These are phyloP conservation scores for Tolypocladium guangdongense DNA, from an alignment of 2,329 filamentous ascomycete species.

Conservation along the genomic window DNA sequence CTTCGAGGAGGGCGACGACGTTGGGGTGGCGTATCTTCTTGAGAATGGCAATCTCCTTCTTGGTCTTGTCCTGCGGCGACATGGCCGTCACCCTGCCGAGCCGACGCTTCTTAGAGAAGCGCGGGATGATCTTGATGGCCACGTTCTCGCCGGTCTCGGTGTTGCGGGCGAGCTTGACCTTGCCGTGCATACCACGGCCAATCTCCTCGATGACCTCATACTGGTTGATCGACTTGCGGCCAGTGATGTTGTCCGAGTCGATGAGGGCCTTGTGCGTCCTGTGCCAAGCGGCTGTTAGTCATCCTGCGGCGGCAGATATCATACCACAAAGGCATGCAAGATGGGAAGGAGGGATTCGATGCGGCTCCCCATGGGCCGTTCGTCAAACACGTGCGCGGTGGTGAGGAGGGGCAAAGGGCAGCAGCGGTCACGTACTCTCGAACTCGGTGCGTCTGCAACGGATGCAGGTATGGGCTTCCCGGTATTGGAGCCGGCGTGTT, in stretches of 20 bases:
- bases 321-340: background rate
- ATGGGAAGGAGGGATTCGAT: background rate
- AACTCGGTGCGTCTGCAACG: conserved; percentile 61
- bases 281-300: background rate
- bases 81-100: conserved; percentile 68
- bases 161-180: conserved; percentile 89
- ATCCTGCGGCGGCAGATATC: background rate
- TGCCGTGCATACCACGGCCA: conserved; percentile 89
- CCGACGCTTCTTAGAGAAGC: conserved; percentile 85
- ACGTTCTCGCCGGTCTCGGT: conserved; percentile 66
- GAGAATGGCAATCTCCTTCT: conserved; percentile 92
- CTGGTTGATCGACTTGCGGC: conserved; percentile 93
- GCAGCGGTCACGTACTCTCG: conserved; percentile 52
- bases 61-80: conserved; percentile 67
- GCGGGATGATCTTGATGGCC: conserved; percentile 96
- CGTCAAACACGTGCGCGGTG: background rate
- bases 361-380: background rate
- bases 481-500: conserved; percentile 37
- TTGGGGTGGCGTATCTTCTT: conserved; percentile 99
- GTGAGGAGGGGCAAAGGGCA: conserved; percentile 1
- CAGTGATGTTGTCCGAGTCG: conserved; percentile 78
- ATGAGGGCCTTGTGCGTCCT: conserved; percentile 86
- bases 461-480: conserved; percentile 55
- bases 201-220: conserved; percentile 97
- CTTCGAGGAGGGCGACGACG: conserved; percentile 87